A percentile compares a stretch with the other conserved stretches of the same genome.
Evolutionary conservation across 2,329 filamentous ascomycete species (phyloP).

Genomic region (Colletotrichum orbiculare): DNA sequence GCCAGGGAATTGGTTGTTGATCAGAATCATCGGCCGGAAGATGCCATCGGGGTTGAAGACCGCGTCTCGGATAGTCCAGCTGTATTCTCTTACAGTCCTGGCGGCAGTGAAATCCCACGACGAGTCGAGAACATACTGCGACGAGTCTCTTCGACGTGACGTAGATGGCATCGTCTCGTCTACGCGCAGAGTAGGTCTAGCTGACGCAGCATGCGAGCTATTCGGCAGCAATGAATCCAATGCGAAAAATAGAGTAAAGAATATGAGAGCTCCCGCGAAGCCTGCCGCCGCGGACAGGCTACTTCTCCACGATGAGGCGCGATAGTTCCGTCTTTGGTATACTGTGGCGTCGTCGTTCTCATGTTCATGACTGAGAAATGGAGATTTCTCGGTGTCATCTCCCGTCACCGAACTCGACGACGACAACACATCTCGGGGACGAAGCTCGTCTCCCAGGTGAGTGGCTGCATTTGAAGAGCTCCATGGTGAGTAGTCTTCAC

Average conservation of each 20-base stretch:
- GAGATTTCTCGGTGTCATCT: conserved; percentile 25
- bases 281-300: neutral
- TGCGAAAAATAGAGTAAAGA: conserved; percentile 19
- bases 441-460: neutral
- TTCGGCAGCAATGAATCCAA: neutral
- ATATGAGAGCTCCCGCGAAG: neutral
- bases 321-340: neutral
- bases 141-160: conserved; percentile 45
- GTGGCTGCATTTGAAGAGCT: neutral
- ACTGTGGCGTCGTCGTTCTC: neutral
- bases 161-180: conserved; percentile 4
- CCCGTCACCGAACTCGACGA: neutral
- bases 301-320: neutral
- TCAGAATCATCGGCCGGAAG: conserved; percentile 70
- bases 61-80: conserved; percentile 70
- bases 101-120: conserved; percentile 65
- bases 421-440: neutral
- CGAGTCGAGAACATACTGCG: conserved; percentile 67
- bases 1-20: conserved; percentile 80
- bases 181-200: conserved; percentile 7
- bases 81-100: conserved; percentile 64
- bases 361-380: conserved; percentile 7
- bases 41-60: conserved; percentile 71
- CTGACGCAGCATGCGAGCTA: neutral
- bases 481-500: neutral